phyloP scores from a whole-genome alignment of 768 basidiomycete species.

The Ephemerocybe angulata region DNA sequence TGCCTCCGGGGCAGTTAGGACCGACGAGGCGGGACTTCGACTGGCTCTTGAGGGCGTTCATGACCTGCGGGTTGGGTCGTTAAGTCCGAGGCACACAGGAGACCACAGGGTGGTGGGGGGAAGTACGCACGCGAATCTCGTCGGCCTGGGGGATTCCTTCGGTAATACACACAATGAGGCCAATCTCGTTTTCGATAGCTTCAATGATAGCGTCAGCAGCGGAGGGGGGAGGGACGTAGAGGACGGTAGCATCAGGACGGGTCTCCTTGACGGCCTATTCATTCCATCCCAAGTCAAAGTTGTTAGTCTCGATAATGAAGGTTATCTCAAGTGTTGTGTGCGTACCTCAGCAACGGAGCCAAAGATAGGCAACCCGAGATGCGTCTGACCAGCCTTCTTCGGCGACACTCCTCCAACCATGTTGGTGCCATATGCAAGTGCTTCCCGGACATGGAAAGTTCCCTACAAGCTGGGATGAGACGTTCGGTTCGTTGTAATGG shows the following conservation, averaged over 20 bases:
- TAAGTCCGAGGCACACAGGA: neutral
- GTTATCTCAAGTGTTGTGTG: constrained; percentile 7
- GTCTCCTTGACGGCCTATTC: constrained; percentile 80
- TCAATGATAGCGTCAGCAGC: constrained; percentile 98
- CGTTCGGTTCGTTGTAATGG: neutral
- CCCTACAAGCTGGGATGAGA: constrained; percentile 46
- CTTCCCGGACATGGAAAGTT: constrained; percentile 94
- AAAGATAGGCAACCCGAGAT: constrained; percentile 93
- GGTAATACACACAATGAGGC: constrained; percentile 95
- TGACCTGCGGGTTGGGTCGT: constrained; percentile 52
- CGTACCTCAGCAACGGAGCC: constrained; percentile 86
- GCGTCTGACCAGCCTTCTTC: constrained; percentile 93
- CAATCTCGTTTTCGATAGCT: constrained; percentile 97
- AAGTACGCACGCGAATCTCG: constrained; percentile 74
- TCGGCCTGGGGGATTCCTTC: constrained; percentile 98
- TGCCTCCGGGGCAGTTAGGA: constrained; percentile 92
- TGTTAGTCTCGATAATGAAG: neutral
- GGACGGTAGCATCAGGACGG: constrained; percentile 88
- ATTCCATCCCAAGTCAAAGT: neutral
- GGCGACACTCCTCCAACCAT: constrained; percentile 98
- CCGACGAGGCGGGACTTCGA: constrained; percentile 94
- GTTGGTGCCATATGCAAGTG: constrained; percentile 90
- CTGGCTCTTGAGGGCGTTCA: constrained; percentile 91
- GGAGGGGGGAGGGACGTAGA: constrained; percentile 96
- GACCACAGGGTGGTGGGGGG: neutral